Evolutionary conservation across 768 basidiomycete species (phyloP), one percentile per base, ranked within the genome.

Genomic region (Coprinopsis sp.): DNA sequence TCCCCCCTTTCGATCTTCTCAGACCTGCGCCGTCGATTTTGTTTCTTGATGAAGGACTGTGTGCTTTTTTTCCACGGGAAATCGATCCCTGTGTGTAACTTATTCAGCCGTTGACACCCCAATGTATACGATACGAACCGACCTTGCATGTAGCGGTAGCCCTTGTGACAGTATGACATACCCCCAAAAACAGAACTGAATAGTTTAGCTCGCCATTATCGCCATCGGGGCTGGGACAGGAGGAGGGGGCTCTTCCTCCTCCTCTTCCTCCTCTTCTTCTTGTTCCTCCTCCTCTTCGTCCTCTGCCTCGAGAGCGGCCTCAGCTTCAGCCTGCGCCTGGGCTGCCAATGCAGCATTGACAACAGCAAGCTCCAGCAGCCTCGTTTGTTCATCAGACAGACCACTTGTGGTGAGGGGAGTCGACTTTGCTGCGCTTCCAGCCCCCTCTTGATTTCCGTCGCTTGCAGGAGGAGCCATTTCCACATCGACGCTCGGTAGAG

Each of bases 321-420:
- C 84, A 0, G 85, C 87, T 52, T 88, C 86, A 0, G 86, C 86
- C 55, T 86, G 84, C 16, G 84, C 81, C 53, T 86, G 84, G 1
- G 86, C 86, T 25, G 82, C 83, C 28, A 77, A 77, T 8, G 87
- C 82, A 1, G 86, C 86, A 54, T 73, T 84, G 22, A 82, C 81
- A 39, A 89, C 87, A 0, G 86, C 86, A 51, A 81, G 74, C 58
- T 87, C 84, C 13, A 89, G 67, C 51, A 84, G 61, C 49, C 72
- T 76, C 3, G 82, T 73, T 61, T 88, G 87, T 52, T 87, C 84
- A 39, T 82, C 81, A 1, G 85, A 86, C 33, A 88, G 68, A 25
- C 84, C 85, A 44, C 84, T 83, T 58, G 82, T 71, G 3, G 84
- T 82, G 40, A 87, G 54, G 1, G 79, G 70, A 19, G 77, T 61